phyloP scores from a whole-genome alignment of 2,329 filamentous ascomycete genomes.

The Cordyceps fumosorosea region DNA sequence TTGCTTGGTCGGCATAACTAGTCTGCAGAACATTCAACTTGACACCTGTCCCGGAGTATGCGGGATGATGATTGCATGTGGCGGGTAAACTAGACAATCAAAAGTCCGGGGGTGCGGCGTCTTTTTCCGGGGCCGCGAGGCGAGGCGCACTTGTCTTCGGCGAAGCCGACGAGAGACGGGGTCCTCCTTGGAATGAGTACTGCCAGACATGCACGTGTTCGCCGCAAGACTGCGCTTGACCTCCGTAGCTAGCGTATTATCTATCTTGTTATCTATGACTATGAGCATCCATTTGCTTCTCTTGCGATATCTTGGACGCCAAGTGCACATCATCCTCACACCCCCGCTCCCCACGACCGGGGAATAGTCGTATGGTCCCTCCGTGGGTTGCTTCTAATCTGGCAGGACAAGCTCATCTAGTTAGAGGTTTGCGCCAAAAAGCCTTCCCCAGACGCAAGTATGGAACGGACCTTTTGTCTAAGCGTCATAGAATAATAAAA shows the following conservation, averaged over 20 bases:
- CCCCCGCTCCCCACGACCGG: neutral
- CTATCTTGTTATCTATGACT: neutral
- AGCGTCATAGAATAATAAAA: neutral
- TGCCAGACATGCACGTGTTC: too few relatives aligned
- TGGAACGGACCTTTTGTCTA: neutral
- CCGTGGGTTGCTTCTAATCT: neutral
- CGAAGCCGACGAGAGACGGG: neutral
- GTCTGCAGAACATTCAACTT: too few relatives aligned
- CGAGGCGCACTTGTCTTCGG: constrained; percentile 2
- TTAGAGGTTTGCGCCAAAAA: neutral
- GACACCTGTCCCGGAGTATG: too few relatives aligned
- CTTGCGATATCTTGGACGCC: neutral
- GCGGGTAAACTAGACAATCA: neutral
- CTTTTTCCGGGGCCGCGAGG: neutral
- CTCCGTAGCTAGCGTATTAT: neutral
- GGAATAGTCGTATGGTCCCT: too few relatives aligned
- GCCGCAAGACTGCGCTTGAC: too few relatives aligned
- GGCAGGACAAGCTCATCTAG: neutral
- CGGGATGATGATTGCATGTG: too few relatives aligned
- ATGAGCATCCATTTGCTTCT: neutral
- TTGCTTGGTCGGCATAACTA: too few relatives aligned
- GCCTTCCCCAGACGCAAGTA: neutral
- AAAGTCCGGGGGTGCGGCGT: neutral
- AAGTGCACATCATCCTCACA: neutral
- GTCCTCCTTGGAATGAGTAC: too few relatives aligned